Conservation (phyloP, 306 rosid genomes). For the Carpinus fangiana region DNA sequence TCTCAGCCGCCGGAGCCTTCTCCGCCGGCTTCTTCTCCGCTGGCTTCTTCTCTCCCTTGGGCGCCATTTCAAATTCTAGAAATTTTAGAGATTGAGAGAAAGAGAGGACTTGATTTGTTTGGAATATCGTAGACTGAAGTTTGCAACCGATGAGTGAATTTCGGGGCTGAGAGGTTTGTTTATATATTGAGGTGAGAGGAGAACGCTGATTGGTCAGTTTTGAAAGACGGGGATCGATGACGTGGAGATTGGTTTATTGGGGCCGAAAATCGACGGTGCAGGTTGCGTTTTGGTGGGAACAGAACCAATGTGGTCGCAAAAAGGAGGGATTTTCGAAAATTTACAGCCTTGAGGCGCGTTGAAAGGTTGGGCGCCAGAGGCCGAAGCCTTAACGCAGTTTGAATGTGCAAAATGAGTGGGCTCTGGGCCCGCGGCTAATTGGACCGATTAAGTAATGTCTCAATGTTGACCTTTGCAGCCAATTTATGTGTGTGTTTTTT, state of each 20-base stretch:
- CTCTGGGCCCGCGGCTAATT: not conserved
- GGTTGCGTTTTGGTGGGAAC: not conserved
- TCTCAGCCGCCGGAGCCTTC: constrained; percentile 42
- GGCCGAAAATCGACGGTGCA: not conserved
- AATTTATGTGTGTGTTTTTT: too few relatives aligned
- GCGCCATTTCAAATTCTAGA: constrained; percentile 18
- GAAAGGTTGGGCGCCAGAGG: not conserved
- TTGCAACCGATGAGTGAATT: too few relatives aligned
- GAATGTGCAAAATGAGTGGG: not conserved
- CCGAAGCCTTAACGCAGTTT: too few relatives aligned
- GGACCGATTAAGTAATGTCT: not conserved
- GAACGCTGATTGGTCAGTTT: constrained; percentile 25
- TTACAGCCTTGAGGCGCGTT: not conserved
- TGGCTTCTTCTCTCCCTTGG: constrained; percentile 41
- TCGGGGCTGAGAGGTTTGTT: not conserved
- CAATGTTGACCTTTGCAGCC: too few relatives aligned
- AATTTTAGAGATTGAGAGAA: too few relatives aligned
- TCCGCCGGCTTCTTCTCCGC: constrained; percentile 51
- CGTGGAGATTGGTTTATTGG: constrained; percentile 8
- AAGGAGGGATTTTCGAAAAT: not conserved
- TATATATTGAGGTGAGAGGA: constrained; percentile 22
- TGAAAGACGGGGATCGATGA: constrained; percentile 33
- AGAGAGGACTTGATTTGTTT: not conserved
- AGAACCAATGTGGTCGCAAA: too few relatives aligned
- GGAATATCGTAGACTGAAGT: too few relatives aligned